Evolutionary conservation across 257 asterid species (phyloP), one percentile per base, ranked within the genome.

Genomic region (Solanum medicagineum): DNA sequence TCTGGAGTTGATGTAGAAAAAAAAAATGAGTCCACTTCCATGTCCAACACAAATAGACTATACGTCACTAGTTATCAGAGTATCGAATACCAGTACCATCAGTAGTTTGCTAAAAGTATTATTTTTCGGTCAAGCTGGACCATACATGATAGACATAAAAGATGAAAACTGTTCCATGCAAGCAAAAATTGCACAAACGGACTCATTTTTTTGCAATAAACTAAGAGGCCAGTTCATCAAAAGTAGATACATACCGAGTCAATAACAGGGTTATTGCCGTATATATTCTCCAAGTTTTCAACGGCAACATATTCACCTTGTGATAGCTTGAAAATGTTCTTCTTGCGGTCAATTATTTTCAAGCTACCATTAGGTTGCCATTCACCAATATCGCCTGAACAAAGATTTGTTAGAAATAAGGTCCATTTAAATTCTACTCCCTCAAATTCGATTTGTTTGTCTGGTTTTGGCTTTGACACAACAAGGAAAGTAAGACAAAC

Each of bases 271-370:
- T 86, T 94, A 54, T 85, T 89, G 79, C 98, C 98, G 69, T 89
- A 96, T 85, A 94, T 75, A 86, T 92, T 96, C 90, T 96, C 99
- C 92, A 96, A 90, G 89, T 94, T 95, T 91, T 96, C 99, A 54
- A 96, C 99, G 4, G 99, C 99, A 81, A 96, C 99, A 91, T 96
- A 96, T 89, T 96, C 99, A 86, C 99, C 99, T 89, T 96, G 99
- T 24, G 99, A 94, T 83, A 96, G 97, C 89, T 96, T 96, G 90
- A 96, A 96, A 85, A 96, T 96, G 86, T 96, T 96, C 92, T 96
- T 96, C 93, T 95, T 96, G 32, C 99, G 95, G 88, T 96, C 99
- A 74, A 96, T 88, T 86, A 96, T 92, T 92, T 94, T 95, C 94
- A 96, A 88, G 90, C 96, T 90, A 79, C 99, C 99, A 89, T 94